Evolutionary conservation across 352 stramenopile genomes (phyloP), one percentile per base, ranked within the genome.

Genomic region (Globisporangium canariense): DNA sequence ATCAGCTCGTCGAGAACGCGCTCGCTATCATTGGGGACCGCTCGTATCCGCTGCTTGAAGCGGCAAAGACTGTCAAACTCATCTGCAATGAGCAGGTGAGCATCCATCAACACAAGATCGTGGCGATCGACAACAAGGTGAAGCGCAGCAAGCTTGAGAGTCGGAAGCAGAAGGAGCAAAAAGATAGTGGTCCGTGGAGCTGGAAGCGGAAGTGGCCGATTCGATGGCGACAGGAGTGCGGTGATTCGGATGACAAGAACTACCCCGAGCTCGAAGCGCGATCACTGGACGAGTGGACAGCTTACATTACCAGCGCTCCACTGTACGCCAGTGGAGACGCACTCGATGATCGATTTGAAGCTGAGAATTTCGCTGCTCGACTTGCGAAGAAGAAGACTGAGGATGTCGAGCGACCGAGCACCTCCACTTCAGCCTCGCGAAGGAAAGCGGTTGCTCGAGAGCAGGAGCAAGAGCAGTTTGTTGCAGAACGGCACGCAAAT

Each of bases 221-320:
- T 62, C 76, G 69, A 59, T 95, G 87, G 87, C 76, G 87, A 57
- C 75, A 90, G 60, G 87, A 95, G 64, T 93, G 83, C 61, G 83
- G 82, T 9, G 71, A 73, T 18, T 87, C 88, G 36, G 82, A 90
- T 53, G 81, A 90, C 47, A 80, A 71, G 54, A 79, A 76, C 25
- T 91, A 89, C 63, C 69, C 79, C 2, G 71, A 67, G 1, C 63
- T 93, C 14, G 87, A 93, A 30, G 61, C 87, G 16, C 76, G 75
- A 25, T 89, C 87, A 8, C 58, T 95, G 8, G 67, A 86, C 3
- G 87, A 93, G 61, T 95, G 87, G 87, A 87, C 78, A 41, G 74
- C 77, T n/a, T 85, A 89, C 67, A 78, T 92, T 49, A 85, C 83
- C 2, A 78, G 75, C 51, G 84, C 86, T 2, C 74, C 82, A 22